These are phyloP conservation scores for Rickenella mellea DNA, from an alignment of 768 basidiomycete genomes.

Conservation along the genomic window DNA sequence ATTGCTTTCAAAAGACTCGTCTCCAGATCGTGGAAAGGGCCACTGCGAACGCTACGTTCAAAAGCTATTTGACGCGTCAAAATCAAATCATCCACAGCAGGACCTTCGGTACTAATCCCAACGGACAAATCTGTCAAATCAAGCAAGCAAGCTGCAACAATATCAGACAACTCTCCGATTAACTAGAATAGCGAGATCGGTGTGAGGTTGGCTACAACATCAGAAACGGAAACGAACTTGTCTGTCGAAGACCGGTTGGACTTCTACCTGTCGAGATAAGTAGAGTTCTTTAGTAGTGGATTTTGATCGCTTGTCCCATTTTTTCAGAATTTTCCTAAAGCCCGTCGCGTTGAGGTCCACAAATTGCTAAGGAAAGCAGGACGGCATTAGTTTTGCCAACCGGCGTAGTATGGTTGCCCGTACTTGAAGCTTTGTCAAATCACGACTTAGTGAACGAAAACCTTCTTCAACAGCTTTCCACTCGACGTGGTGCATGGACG, in stretches of 20 bases:
- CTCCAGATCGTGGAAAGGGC: constrained; percentile 83
- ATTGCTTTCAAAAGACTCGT: constrained; percentile 77
- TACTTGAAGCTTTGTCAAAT: constrained; percentile 92
- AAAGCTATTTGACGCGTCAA: constrained; percentile 62
- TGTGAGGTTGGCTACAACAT: neutral
- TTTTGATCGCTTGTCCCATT: constrained; percentile 95
- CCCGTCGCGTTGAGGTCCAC: constrained; percentile 96
- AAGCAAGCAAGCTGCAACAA: constrained; percentile 74
- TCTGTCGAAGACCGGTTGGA: constrained; percentile 97
- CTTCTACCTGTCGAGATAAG: constrained; percentile 91
- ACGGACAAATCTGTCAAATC: constrained; percentile 70
- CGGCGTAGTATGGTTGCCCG: constrained; percentile 7
- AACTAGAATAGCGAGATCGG: constrained; percentile 38
- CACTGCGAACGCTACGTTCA: constrained; percentile 51
- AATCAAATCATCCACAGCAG: constrained; percentile 60
- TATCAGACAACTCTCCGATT: constrained; percentile 91
- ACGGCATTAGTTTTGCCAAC: constrained; percentile 9
- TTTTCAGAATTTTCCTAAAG: constrained; percentile 95
- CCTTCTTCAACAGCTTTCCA: constrained; percentile 97
- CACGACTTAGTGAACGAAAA: constrained; percentile 86
- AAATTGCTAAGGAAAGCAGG: constrained; percentile 74
- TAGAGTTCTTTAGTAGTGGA: constrained; percentile 96
- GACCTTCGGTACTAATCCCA: constrained; percentile 70
- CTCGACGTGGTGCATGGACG: constrained; percentile 58
- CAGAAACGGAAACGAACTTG: constrained; percentile 44